These are phyloP conservation scores for Fusarium circinatum DNA, from an alignment of 2,329 filamentous ascomycete species.

Conservation along the genomic window DNA sequence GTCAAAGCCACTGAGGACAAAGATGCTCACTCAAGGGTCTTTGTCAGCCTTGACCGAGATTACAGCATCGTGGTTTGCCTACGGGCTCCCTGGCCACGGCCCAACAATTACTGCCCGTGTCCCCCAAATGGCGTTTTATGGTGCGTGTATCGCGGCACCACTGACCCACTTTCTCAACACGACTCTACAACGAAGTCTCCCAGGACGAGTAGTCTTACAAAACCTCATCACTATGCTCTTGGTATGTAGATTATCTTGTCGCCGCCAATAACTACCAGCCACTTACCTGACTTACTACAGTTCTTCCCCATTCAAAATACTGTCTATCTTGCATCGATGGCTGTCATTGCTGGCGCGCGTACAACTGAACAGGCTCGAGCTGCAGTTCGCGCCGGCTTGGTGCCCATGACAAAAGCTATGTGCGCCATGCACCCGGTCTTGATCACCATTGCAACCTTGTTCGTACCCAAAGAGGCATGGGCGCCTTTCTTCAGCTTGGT, in stretches of 20 bases:
- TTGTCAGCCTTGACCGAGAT: slow-evolving; percentile 20
- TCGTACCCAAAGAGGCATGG: slow-evolving; percentile 4
- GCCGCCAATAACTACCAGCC: rapidly evolving
- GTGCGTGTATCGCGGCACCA: slow-evolving; percentile 16
- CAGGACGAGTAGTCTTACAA: neutral
- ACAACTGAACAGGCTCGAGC: slow-evolving; percentile 10
- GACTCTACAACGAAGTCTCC: neutral
- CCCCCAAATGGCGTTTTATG: slow-evolving; percentile 29
- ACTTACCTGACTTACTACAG: neutral
- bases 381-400: neutral
- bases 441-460: neutral
- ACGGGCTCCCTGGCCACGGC: slow-evolving; percentile 7
- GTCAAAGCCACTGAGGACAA: slow-evolving; percentile 15
- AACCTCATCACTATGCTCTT: slow-evolving; percentile 1
- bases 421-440: slow-evolving; percentile 13
- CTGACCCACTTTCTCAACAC: slow-evolving; percentile 14
- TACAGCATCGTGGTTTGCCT: slow-evolving; percentile 13
- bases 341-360: slow-evolving; percentile 18
- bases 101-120: slow-evolving; percentile 20
- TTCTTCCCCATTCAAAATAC: slow-evolving; percentile 24
- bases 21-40: slow-evolving; percentile 12
- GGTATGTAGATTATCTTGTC: neutral
- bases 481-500: slow-evolving; percentile 13
- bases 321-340: slow-evolving; percentile 22
- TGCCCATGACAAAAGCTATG: slow-evolving; percentile 20